Evolutionary conservation across 1,284 basidiomycete genomes (phyloP).

Genomic region (Malassezia japonica): DNA sequence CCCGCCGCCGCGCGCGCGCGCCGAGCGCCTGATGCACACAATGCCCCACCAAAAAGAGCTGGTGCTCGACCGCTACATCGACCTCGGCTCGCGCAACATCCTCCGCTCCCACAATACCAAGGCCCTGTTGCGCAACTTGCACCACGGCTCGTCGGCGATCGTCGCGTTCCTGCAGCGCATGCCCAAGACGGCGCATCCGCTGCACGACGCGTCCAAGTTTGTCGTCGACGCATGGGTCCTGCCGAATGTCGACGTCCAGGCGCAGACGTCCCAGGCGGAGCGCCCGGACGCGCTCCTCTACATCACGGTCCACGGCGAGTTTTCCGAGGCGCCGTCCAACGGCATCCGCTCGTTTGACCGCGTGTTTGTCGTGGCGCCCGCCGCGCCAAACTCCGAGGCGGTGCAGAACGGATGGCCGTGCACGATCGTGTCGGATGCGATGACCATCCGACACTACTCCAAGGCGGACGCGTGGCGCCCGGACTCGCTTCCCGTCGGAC

Average conservation of each 20-base stretch:
- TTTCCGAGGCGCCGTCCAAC: constrained; percentile 59
- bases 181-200: constrained; percentile 70
- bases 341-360: constrained; percentile 87
- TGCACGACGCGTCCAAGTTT: constrained; percentile 60
- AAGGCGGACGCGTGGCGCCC: constrained; percentile 60
- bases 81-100: constrained; percentile 39
- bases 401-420: constrained; percentile 78
- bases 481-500: constrained; percentile 26
- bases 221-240: constrained; percentile 70
- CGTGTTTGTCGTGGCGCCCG: constrained; percentile 74
- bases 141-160: constrained; percentile 63
- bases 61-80: constrained; percentile 62
- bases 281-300: constrained; percentile 57
- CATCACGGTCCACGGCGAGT: constrained; percentile 81
- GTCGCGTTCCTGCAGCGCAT: constrained; percentile 59
- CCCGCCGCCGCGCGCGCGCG: constrained; percentile 61
- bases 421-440: constrained; percentile 76
- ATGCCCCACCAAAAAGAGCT: constrained; percentile 72
- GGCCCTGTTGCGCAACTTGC: constrained; percentile 39
- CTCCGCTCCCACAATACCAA: constrained; percentile 34
- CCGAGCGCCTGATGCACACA: constrained; percentile 39
- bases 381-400: constrained; percentile 70
- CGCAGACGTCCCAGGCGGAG: constrained; percentile 33
- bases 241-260: constrained; percentile 50
- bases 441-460: constrained; percentile 72